Evolutionary conservation across 192 early-diverging fungal genomes (phyloP).

Genomic region (Ramicandelaber brevisporus): DNA sequence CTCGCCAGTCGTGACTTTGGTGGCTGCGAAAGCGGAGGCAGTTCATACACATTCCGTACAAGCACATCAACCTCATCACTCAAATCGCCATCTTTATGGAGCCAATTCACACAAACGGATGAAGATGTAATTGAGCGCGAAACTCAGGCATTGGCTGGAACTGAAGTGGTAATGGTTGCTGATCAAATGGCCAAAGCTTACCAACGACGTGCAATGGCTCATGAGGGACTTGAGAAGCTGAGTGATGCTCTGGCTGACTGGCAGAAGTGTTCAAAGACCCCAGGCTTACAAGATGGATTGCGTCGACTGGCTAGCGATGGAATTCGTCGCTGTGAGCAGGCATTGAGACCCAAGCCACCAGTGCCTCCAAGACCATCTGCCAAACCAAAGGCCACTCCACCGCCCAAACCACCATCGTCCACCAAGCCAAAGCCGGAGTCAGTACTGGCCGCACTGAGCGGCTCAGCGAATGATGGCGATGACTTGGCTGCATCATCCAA

Average conservation of each 20-base stretch:
- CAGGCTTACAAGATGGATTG: too few relatives aligned
- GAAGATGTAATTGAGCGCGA: too few relatives aligned
- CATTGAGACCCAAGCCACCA: conserved; percentile 9
- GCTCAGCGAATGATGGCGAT: conserved; percentile 7
- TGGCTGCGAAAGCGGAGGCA: conserved; percentile 3
- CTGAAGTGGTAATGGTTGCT: conserved; percentile 4
- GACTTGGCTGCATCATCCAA: conserved; percentile 6
- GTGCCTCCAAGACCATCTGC: background rate
- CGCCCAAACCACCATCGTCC: background rate
- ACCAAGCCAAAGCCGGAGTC: conserved; percentile 3
- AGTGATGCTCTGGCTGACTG: conserved; percentile 33
- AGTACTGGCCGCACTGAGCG: conserved; percentile 2
- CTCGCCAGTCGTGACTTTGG: conserved; percentile 7
- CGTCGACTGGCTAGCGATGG: conserved; percentile 18
- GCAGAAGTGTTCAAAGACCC: conserved; percentile 13
- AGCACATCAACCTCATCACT: too few relatives aligned
- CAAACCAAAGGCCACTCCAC: background rate
- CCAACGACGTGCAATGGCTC: conserved; percentile 48
- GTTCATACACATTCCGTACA: too few relatives aligned
- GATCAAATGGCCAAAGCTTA: conserved; percentile 52
- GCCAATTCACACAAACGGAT: too few relatives aligned
- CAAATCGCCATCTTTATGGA: background rate
- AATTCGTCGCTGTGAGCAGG: conserved; percentile 25
- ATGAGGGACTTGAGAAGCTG: conserved; percentile 64
- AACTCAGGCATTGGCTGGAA: background rate